These are phyloP conservation scores for Trichoderma guizhouense DNA, from an alignment of 2,329 filamentous ascomycete species.

Conservation along the genomic window DNA sequence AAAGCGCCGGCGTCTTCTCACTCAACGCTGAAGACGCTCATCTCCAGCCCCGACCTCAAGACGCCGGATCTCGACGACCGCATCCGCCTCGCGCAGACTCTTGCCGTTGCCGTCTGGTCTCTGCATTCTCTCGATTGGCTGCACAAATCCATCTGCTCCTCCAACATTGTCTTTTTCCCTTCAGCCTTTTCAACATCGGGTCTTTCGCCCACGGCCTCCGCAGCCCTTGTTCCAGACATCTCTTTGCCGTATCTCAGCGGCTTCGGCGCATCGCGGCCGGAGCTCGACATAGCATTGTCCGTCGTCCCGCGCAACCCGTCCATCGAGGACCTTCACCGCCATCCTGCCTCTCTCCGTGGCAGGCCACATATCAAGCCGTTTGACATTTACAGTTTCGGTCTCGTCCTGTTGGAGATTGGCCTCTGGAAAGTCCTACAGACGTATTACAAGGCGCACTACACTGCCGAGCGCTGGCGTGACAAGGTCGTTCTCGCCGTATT, in stretches of 20 bases:
- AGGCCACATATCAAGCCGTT: slow-evolving; percentile 46
- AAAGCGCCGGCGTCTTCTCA: slow-evolving; percentile 35
- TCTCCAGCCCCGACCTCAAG: slow-evolving; percentile 38
- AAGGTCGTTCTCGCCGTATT: slow-evolving; percentile 39
- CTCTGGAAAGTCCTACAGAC: slow-evolving; percentile 44
- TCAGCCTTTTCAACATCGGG: slow-evolving; percentile 36
- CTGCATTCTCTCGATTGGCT: slow-evolving; percentile 55
- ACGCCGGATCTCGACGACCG: slow-evolving; percentile 45
- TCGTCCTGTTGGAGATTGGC: slow-evolving; percentile 50
- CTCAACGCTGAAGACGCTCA: slow-evolving; percentile 40
- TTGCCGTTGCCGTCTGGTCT: slow-evolving; percentile 45
- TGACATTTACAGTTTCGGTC: slow-evolving; percentile 52
- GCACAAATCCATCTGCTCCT: slow-evolving; percentile 53
- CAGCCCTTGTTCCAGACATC: slow-evolving; percentile 39
- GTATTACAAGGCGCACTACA: slow-evolving; percentile 42
- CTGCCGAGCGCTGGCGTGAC: slow-evolving; percentile 41
- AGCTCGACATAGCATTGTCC: slow-evolving; percentile 48
- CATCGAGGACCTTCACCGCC: slow-evolving; percentile 45
- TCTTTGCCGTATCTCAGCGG: slow-evolving; percentile 46
- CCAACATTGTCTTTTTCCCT: slow-evolving; percentile 54
- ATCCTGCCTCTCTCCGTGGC: slow-evolving; percentile 41
- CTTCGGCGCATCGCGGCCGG: slow-evolving; percentile 54
- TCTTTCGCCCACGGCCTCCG: slow-evolving; percentile 34
- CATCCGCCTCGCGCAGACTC: slow-evolving; percentile 39
- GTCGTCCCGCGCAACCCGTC: slow-evolving; percentile 41